A percentile compares a stretch with the other conserved stretches of the same genome.
phyloP scores from a whole-genome alignment of 2,329 filamentous ascomycete genomes.

The Aspergillus ustus region DNA sequence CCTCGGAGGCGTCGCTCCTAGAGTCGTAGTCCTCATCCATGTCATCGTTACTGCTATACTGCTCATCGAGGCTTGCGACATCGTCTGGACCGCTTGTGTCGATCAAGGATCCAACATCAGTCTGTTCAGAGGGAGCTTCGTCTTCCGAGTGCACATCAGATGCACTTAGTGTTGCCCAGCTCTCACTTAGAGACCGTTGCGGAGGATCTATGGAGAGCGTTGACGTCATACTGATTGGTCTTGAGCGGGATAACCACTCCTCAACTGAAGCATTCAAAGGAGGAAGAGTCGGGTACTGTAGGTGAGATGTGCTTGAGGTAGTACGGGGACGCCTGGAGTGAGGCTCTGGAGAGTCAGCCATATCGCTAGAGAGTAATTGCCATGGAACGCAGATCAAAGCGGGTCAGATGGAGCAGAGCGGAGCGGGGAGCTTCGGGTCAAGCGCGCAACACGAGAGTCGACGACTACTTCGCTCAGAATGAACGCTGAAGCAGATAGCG shows the following conservation, averaged over 20 bases:
- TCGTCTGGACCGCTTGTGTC: conserved; percentile 49
- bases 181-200: conserved; percentile 46
- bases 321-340: conserved; percentile 33
- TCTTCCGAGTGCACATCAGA: conserved; percentile 51
- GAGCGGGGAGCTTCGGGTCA: conserved; percentile 26
- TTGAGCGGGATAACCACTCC: conserved; percentile 48
- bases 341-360: conserved; percentile 46
- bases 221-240: conserved; percentile 48
- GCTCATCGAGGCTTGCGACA: conserved; percentile 49
- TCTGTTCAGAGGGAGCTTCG: conserved; percentile 49
- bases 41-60: conserved; percentile 42
- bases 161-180: conserved; percentile 52
- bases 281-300: conserved; percentile 49
- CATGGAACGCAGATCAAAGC: conserved; percentile 27
- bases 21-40: conserved; percentile 33
- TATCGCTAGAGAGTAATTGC: conserved; percentile 28
- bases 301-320: conserved; percentile 33
- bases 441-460: conserved; percentile 18
- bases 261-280: conserved; percentile 45
- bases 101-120: conserved; percentile 49
- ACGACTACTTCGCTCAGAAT: conserved; percentile 21
- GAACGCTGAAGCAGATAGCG: conserved; percentile 16
- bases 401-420: conserved; percentile 22
- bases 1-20: conserved; percentile 34
- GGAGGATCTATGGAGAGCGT: conserved; percentile 33